phyloP scores from a whole-genome alignment of 169 alveolate genomes.

The Cryptosporidium meleagridis region DNA sequence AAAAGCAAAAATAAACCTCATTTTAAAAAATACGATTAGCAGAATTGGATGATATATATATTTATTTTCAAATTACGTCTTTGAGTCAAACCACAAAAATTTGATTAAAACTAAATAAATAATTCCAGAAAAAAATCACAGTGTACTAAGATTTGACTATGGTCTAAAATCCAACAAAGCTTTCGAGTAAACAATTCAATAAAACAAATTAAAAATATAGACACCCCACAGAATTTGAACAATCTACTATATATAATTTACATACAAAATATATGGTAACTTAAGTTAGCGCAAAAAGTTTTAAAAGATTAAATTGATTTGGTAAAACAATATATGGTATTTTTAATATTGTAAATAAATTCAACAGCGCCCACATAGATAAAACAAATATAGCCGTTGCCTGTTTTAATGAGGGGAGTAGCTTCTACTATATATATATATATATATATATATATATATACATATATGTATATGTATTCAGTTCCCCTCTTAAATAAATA shows the following conservation, averaged over 20 bases:
- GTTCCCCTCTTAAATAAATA: no score
- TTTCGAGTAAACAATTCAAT: background rate
- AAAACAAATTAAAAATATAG: background rate
- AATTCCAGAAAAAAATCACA: background rate
- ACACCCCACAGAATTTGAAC: background rate
- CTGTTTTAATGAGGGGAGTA: background rate
- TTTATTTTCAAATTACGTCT: background rate
- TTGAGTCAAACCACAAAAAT: background rate
- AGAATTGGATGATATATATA: background rate
- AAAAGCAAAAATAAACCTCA: background rate
- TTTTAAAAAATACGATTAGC: background rate
- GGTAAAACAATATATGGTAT: background rate
- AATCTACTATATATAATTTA: background rate
- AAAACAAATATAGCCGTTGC: background rate
- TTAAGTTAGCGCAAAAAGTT: background rate
- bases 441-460: no score
- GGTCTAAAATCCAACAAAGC: background rate
- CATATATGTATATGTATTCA: no score
- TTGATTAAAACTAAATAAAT: background rate
- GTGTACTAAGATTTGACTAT: background rate
- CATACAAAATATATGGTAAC: background rate
- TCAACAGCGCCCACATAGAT: background rate
- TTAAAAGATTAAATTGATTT: background rate
- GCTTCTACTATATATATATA: no score
- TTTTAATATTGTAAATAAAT: background rate